phyloP scores from a whole-genome alignment of 2,329 filamentous ascomycete species.

The Fusarium papillatum region DNA sequence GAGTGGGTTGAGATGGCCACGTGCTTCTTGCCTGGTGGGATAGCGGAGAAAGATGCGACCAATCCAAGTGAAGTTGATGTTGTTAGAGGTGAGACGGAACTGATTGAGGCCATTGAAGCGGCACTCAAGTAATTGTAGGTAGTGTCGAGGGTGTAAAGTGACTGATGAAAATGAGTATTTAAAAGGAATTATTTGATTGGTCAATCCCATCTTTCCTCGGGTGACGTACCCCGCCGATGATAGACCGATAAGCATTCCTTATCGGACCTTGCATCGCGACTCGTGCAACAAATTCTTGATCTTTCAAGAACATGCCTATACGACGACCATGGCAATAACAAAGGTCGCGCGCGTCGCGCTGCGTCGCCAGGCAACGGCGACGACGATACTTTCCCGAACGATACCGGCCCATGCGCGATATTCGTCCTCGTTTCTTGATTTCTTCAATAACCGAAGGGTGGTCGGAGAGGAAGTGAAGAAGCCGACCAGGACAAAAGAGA shows the following conservation, averaged over 20 bases:
- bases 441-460: neutral
- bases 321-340: neutral
- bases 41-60: constrained; percentile 31
- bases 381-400: neutral
- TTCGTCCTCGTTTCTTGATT: neutral
- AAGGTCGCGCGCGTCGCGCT: neutral
- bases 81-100: constrained; percentile 35
- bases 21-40: constrained; percentile 45
- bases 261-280: constrained; percentile 7
- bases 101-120: constrained; percentile 31
- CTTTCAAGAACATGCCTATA: neutral
- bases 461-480: neutral
- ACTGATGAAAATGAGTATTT: neutral
- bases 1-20: constrained; percentile 49
- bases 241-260: constrained; percentile 5
- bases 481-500: neutral
- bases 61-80: constrained; percentile 27
- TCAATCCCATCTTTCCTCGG: constrained; percentile 13
- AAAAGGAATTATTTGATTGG: neutral
- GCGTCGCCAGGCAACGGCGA: neutral
- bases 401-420: neutral
- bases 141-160: neutral
- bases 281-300: neutral
- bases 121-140: neutral
- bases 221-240: constrained; percentile 1